Base-by-base conservation (phyloP, 176 grass and related monocot species). In the Carex pumila region DNA sequence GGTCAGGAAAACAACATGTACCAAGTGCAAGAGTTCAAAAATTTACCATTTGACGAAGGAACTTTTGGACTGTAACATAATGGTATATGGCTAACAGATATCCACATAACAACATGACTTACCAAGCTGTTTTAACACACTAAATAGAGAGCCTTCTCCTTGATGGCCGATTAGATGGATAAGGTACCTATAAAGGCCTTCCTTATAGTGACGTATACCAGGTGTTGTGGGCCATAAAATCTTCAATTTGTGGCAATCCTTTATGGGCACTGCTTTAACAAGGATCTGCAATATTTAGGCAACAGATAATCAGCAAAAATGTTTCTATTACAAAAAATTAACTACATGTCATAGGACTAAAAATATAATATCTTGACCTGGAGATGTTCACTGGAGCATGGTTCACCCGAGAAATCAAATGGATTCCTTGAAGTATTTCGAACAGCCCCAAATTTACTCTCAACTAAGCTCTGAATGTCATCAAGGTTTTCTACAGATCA, bases 71-170 rank as follows among this genome's bases (percentile, higher is more conserved):
- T 2, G 10, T 50, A 50, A 50, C 47, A 50, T 50, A 8, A 49
- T 50, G 47, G 47, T 50, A 50, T 50, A 50, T 50, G 22, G 31
- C 5, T 32, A 77, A 79, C 55, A 85, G 64, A 79, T 54, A 49
- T 64, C 52, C 22, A 13, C 6, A 13, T 55, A 70, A 25, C 60
- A 3, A 88, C 53, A 53, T 30, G 71, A 92, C 61, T 91, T 93
- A 98, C 95, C 95, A 84, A 98, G 76, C 64, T 95, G 83, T 82
- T 98, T 98, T 84, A 98, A 88, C 71, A 89, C 21, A 79, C 87
- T 93, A 93, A 95, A 98, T 60, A 95, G 88, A 89, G 95, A 98
- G 43, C 91, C 92, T 90, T 95, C 91, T 90, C 95, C 95, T 98
- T 95, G 89, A 89, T 98, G 95, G 17, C 92, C 91, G 34, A 98